Evolutionary conservation across 2,329 filamentous ascomycete species (phyloP), one percentile per base, ranked within the genome.

Genomic region (Aspergillus fischeri): DNA sequence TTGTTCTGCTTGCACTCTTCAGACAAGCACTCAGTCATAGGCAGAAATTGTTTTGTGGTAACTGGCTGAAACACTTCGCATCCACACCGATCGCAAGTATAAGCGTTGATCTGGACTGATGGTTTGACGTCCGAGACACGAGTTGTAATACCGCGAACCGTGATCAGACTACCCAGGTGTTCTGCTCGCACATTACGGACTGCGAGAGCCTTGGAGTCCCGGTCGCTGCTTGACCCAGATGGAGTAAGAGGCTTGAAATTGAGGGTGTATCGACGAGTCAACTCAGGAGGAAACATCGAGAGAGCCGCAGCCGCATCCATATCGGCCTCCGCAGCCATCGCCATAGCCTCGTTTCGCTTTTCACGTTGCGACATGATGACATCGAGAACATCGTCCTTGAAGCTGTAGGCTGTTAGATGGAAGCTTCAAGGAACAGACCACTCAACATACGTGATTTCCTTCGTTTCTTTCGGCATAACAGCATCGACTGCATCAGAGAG

Each of bases 31-130:
- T 91, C 85, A 0, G 88, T 85, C 61, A 99, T 80, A 2, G 94
- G 94, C 1, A 90, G 88, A 70, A 92, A 99, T 65, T 95, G 90
- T 76, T 92, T 97, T 55, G 92, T 89, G 56, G 86, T 91, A 67
- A 99, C 84, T 3, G 95, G 93, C 77, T 99, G 94, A 82, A 97
- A 99, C 69, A 99, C 93, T 76, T 99, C 94, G 72, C 89, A 92
- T 57, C 94, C 94, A 70, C 94, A 99, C 60, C 91, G 87, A 75
- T 99, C 94, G 77, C 94, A 99, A 53, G 92, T 94, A 76, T 99
- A 99, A 41, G 94, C 94, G 73, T 96, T 97, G 70, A 99, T 95
- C 71, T 93, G 90, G n/a, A 97, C 90, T 10, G 94, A 87, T 41
- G 94, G 94, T 80, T 99, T 99, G 67, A 99, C 94, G 70, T 99